Percentiles rank a stretch among this genome's conserved stretches.
Evolutionary conservation across 805 yeast genomes (phyloP).

Genomic region (Nakazawaea ambrosiae): DNA sequence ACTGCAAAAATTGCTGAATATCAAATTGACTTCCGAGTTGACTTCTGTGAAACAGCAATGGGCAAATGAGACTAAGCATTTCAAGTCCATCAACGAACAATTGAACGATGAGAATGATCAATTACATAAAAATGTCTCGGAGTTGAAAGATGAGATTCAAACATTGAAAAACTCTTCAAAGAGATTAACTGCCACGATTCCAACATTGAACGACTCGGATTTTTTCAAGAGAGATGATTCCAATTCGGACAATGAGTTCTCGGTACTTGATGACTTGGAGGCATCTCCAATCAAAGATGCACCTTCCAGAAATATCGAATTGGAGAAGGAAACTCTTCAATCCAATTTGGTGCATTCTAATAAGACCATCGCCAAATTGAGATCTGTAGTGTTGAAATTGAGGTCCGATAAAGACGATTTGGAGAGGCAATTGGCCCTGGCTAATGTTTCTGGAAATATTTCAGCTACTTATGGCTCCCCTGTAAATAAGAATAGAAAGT

Average conservation of each 20-base stretch:
- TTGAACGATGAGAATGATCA: constrained; percentile 66
- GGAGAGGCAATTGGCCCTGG: constrained; percentile 15
- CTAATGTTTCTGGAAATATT: constrained; percentile 1
- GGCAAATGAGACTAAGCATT: constrained; percentile 35
- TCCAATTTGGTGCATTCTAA: constrained; percentile 62
- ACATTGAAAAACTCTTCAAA: constrained; percentile 1
- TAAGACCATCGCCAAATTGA: constrained; percentile 51
- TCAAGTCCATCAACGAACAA: constrained; percentile 46
- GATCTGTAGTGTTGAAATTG: constrained; percentile 40
- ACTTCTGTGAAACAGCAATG: constrained; percentile 28
- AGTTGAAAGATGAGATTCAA: constrained; percentile 14
- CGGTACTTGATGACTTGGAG: constrained; percentile 24
- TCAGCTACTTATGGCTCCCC: constrained; percentile 3
- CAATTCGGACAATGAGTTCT: constrained; percentile 27
- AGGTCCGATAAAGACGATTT: constrained; percentile 33
- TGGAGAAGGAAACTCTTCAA: constrained; percentile 61
- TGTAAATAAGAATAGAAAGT: constrained; percentile 1
- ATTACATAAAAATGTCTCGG: constrained; percentile 33
- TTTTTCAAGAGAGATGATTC: constrained; percentile 21
- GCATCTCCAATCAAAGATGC: constrained; percentile 26
- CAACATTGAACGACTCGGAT: constrained; percentile 4
- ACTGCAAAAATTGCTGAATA: constrained; percentile 31
- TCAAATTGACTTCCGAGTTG: constrained; percentile 32
- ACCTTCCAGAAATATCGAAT: constrained; percentile 34
- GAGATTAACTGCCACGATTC: not conserved